A percentile compares a stretch with the other conserved stretches of the same genome.
These are phyloP conservation scores for Arctium minus DNA, from an alignment of 129 eudicot species.

Conservation along the genomic window DNA sequence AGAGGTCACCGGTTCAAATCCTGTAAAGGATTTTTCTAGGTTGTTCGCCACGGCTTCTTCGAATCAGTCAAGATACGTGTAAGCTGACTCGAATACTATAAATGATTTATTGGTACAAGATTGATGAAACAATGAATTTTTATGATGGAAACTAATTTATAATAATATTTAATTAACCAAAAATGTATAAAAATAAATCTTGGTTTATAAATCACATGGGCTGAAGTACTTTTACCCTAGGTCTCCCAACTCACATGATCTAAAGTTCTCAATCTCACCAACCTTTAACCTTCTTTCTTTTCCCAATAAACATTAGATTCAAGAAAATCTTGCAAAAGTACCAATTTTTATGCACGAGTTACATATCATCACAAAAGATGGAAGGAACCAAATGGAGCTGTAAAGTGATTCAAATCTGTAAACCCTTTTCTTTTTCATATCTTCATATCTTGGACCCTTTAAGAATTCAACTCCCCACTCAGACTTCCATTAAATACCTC, in stretches of 20 bases:
- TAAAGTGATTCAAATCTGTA: constrained; percentile 26
- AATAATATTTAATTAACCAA: neutral
- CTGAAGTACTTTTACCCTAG: neutral
- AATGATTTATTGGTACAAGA: neutral
- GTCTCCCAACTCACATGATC: constrained; percentile 17
- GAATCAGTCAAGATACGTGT: no score
- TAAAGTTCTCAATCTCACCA: constrained; percentile 20
- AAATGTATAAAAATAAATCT: neutral
- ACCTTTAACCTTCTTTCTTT: neutral
- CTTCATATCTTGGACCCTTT: neutral
- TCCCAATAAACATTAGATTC: neutral
- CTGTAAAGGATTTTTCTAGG: no score
- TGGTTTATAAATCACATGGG: constrained; percentile 19
- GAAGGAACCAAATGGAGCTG: constrained; percentile 21
- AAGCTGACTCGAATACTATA: no score
- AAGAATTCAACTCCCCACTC: neutral
- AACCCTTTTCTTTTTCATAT: constrained; percentile 4
- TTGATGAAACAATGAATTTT: neutral
- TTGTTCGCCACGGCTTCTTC: no score
- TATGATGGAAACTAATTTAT: neutral
- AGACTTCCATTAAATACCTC: constrained; percentile 18
- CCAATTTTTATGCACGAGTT: constrained; percentile 14
- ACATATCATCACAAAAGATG: neutral
- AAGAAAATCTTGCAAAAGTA: constrained; percentile 4
- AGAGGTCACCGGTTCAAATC: no score